These are phyloP conservation scores for Phytophthora sansomeana DNA, from an alignment of 352 stramenopile genomes.

Conservation along the genomic window DNA sequence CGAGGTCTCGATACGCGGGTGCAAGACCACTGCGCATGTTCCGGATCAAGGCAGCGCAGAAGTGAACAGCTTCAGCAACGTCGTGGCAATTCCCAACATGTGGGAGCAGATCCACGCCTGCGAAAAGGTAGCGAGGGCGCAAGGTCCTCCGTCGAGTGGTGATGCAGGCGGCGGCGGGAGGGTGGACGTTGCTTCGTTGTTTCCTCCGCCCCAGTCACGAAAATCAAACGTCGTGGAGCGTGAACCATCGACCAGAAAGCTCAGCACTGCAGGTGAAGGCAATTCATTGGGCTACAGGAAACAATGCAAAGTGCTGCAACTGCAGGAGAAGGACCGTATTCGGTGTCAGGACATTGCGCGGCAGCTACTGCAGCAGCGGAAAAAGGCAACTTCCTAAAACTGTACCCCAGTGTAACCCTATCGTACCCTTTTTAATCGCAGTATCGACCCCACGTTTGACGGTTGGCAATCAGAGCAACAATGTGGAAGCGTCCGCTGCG, in stretches of 20 bases:
- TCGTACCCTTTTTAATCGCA: too few relatives aligned
- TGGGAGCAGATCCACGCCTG: slow-evolving; percentile 48
- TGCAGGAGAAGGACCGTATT: slow-evolving; percentile 74
- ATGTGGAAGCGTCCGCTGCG: slow-evolving; percentile 69
- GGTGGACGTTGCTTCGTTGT: slow-evolving; percentile 33
- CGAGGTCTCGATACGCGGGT: slow-evolving; percentile 52
- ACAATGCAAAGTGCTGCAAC: slow-evolving; percentile 63
- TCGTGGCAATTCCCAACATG: slow-evolving; percentile 40
- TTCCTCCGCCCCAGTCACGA: slow-evolving; percentile 20
- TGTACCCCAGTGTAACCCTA: background rate
- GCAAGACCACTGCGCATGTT: slow-evolving; percentile 51
- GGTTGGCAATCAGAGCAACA: background rate
- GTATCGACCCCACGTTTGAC: slow-evolving; percentile 3
- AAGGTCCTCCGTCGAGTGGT: slow-evolving; percentile 12
- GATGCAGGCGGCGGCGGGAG: slow-evolving; percentile 21
- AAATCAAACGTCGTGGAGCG: slow-evolving; percentile 19
- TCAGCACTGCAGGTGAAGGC: slow-evolving; percentile 11
- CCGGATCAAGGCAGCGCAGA: slow-evolving; percentile 13
- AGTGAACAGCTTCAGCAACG: slow-evolving; percentile 27
- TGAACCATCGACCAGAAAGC: slow-evolving; percentile 20
- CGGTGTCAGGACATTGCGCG: slow-evolving; percentile 57
- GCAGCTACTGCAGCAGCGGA: slow-evolving; percentile 55
- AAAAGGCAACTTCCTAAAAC: slow-evolving; percentile 53
- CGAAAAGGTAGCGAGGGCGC: slow-evolving; percentile 30
- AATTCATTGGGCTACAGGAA: slow-evolving; percentile 33